Percentiles rank a stretch among this genome's conserved stretches.
These are phyloP conservation scores for Cryptosporidium parvum DNA, from an alignment of 169 alveolate species.

Conservation along the genomic window DNA sequence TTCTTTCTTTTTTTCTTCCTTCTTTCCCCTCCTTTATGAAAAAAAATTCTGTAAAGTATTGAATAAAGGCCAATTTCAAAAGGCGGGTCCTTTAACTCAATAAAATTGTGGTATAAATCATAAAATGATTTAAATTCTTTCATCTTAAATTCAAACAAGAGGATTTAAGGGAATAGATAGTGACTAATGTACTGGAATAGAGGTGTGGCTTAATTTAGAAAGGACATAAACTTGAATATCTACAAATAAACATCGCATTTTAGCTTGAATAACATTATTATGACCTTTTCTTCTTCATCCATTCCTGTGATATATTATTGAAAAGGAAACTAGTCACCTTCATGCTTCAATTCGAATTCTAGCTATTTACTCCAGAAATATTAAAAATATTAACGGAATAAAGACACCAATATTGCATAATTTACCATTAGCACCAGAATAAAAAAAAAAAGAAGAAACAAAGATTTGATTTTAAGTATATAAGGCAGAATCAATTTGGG, in stretches of 20 bases:
- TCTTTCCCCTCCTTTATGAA: not conserved
- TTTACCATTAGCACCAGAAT: not conserved
- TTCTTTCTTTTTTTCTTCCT: not conserved
- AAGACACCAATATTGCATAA: not conserved
- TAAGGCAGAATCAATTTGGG: slow-evolving; percentile 91
- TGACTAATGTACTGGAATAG: not conserved
- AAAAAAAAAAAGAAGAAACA: not conserved
- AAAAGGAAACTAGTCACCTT: slow-evolving; percentile 3
- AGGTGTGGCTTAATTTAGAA: not conserved
- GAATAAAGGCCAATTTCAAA: not conserved
- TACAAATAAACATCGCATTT: slow-evolving; percentile 38
- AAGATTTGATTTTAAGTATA: slow-evolving; percentile 81
- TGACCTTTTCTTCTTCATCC: not conserved
- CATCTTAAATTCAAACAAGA: not conserved
- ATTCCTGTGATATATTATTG: not conserved
- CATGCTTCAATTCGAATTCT: slow-evolving; percentile 8
- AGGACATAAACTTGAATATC: slow-evolving; percentile 22
- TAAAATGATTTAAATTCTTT: not conserved
- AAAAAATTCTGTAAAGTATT: too few relatives aligned
- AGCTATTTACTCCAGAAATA: not conserved
- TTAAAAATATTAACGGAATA: not conserved
- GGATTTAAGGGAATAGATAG: not conserved
- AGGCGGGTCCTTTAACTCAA: not conserved
- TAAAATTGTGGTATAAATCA: not conserved
- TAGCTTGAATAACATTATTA: slow-evolving; percentile 1